Percentiles rank a stretch among this genome's conserved stretches.
Evolutionary conservation across 805 yeast genomes (phyloP).

Genomic region (Schizosaccharomyces japonicus): DNA sequence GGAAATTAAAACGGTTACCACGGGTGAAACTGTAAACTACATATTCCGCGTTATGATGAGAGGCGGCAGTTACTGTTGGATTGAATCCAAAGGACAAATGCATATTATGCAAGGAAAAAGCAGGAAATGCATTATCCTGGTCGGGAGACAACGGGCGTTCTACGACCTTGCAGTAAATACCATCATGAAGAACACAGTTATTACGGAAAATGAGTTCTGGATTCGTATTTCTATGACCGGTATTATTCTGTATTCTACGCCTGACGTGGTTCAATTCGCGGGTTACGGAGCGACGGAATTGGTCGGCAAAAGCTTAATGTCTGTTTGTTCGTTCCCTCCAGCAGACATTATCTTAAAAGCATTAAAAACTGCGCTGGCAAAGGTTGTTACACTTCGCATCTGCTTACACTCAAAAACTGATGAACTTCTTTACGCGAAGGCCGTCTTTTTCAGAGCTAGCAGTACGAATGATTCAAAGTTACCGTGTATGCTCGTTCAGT

Average conservation of each 20-base stretch:
- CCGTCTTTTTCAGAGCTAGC: no score
- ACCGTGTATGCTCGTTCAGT: no score
- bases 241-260: slow-evolving; percentile 5
- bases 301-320: slow-evolving; percentile 5
- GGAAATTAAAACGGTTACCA: slow-evolving; percentile 6
- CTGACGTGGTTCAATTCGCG: neutral
- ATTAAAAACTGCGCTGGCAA: neutral
- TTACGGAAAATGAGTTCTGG: slow-evolving; percentile 4
- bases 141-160: slow-evolving; percentile 7
- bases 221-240: slow-evolving; percentile 6
- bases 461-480: no score
- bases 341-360: neutral
- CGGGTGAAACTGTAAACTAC: slow-evolving; percentile 4
- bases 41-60: slow-evolving; percentile 6
- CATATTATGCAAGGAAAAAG: slow-evolving; percentile 4
- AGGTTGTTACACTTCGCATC: neutral
- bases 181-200: neutral
- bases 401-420: neutral
- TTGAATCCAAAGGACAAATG: slow-evolving; percentile 6
- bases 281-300: slow-evolving; percentile 5
- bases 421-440: neutral
- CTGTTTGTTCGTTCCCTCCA: neutral
- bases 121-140: slow-evolving; percentile 7
- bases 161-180: neutral
- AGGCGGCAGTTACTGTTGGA: slow-evolving; percentile 8